Evolutionary conservation across 805 yeast genomes (phyloP).

Genomic region (Phaffomyces opuntiae): DNA sequence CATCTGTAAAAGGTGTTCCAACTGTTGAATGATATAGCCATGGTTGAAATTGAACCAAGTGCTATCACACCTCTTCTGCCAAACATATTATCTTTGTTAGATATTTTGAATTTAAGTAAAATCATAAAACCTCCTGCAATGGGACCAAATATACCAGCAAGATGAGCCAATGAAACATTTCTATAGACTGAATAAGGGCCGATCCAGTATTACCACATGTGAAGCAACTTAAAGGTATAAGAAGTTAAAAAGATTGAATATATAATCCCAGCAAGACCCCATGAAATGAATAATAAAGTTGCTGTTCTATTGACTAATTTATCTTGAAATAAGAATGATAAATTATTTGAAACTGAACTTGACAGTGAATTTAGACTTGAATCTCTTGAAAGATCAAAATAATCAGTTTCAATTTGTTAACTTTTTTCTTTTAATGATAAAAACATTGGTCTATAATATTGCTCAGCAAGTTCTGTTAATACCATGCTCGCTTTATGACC

Average conservation of each 20-base stretch:
- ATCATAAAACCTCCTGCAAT: slow-evolving; percentile 35
- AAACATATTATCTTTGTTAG: slow-evolving; percentile 2
- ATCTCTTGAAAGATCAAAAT: slow-evolving; percentile 18
- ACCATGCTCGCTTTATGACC: no score
- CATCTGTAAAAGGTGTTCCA: slow-evolving; percentile 43
- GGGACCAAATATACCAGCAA: slow-evolving; percentile 42
- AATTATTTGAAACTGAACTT: slow-evolving; percentile 27
- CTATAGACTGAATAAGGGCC: slow-evolving; percentile 36
- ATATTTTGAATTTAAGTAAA: slow-evolving; percentile 10
- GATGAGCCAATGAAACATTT: slow-evolving; percentile 39
- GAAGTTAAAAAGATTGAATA: slow-evolving; percentile 39
- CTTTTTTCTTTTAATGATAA: slow-evolving; percentile 39
- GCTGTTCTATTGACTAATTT: slow-evolving; percentile 33
- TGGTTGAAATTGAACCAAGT: slow-evolving; percentile 44
- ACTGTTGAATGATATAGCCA: slow-evolving; percentile 58
- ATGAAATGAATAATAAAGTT: slow-evolving; percentile 28
- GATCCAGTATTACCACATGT: slow-evolving; percentile 39
- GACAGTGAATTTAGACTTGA: slow-evolving; percentile 13
- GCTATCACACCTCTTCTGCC: slow-evolving; percentile 48
- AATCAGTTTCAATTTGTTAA: slow-evolving; percentile 32
- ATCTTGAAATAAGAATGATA: slow-evolving; percentile 38
- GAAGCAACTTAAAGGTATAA: slow-evolving; percentile 42
- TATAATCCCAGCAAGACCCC: slow-evolving; percentile 43
- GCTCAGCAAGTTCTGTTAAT: no score
- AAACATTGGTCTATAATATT: no score